Evolutionary conservation across 768 basidiomycete genomes (phyloP).

Genomic region (Cubamyces sp.): DNA sequence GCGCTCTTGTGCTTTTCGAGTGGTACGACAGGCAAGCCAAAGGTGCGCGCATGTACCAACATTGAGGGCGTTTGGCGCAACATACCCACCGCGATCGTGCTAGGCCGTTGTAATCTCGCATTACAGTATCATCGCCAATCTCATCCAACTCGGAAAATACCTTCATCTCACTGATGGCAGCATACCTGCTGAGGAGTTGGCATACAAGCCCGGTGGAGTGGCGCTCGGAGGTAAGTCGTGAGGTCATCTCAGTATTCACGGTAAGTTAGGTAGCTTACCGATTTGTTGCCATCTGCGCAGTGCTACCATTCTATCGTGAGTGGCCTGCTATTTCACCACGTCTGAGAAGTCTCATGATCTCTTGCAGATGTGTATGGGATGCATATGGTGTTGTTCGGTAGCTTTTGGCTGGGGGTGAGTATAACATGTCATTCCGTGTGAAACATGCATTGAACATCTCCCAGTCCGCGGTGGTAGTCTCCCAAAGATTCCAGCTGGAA

Average conservation of each 20-base stretch:
- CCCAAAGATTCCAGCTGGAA: conserved; percentile 36
- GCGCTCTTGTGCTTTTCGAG: conserved; percentile 38
- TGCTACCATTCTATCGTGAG: conserved; percentile 25
- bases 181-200: conserved; percentile 25
- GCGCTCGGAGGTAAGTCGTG: conserved; percentile 46
- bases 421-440: no score
- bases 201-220: conserved; percentile 33
- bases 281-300: neutral
- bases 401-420: conserved; percentile 23
- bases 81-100: neutral
- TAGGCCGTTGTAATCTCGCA: conserved; percentile 39
- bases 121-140: conserved; percentile 36
- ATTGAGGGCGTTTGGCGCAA: neutral
- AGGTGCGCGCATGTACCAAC: conserved; percentile 12
- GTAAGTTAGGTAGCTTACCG: neutral
- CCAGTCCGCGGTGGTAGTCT: conserved; percentile 35
- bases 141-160: conserved; percentile 32
- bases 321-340: neutral
- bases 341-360: neutral
- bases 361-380: conserved; percentile 17
- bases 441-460: neutral
- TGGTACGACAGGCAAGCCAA: conserved; percentile 40
- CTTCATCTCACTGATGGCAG: conserved; percentile 19
- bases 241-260: no score
- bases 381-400: conserved; percentile 24